phyloP scores from a whole-genome alignment of 2,329 filamentous ascomycete genomes.

The Penicillium capsulatum region DNA sequence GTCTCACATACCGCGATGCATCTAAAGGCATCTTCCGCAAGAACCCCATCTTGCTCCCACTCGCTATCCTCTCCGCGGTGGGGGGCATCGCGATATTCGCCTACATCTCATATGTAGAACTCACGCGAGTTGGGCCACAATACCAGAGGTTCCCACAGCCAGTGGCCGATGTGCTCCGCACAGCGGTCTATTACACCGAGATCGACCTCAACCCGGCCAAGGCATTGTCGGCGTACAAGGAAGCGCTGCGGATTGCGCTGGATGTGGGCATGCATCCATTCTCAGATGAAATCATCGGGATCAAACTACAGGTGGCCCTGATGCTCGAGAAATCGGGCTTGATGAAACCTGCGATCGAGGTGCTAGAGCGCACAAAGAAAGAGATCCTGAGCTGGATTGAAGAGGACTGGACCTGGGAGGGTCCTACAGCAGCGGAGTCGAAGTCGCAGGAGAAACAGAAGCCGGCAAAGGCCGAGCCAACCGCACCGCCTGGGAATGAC shows the following conservation, averaged over 20 bases:
- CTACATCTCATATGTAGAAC: slow-evolving; percentile 44
- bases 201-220: slow-evolving; percentile 67
- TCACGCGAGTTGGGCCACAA: slow-evolving; percentile 40
- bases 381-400: slow-evolving; percentile 57
- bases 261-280: slow-evolving; percentile 79
- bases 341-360: slow-evolving; percentile 65
- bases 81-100: slow-evolving; percentile 34
- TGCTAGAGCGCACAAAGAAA: slow-evolving; percentile 69
- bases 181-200: slow-evolving; percentile 83
- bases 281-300: slow-evolving; percentile 83
- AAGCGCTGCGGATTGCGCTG: slow-evolving; percentile 69
- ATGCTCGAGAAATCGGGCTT: slow-evolving; percentile 75
- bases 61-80: slow-evolving; percentile 39
- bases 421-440: slow-evolving; percentile 8
- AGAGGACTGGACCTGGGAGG: slow-evolving; percentile 21
- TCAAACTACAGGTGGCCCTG: slow-evolving; percentile 74
- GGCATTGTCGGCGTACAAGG: slow-evolving; percentile 77
- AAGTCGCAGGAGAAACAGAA: slow-evolving; percentile 13
- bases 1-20: slow-evolving; percentile 34
- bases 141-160: slow-evolving; percentile 43
- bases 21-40: slow-evolving; percentile 41
- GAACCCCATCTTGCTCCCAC: slow-evolving; percentile 41
- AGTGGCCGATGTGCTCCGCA: slow-evolving; percentile 61
- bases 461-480: slow-evolving; percentile 14
- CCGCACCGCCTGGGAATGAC: slow-evolving; percentile 19